Base-by-base conservation (phyloP, 2,329 filamentous ascomycete species). In the Neodidymelliopsis sp. region DNA sequence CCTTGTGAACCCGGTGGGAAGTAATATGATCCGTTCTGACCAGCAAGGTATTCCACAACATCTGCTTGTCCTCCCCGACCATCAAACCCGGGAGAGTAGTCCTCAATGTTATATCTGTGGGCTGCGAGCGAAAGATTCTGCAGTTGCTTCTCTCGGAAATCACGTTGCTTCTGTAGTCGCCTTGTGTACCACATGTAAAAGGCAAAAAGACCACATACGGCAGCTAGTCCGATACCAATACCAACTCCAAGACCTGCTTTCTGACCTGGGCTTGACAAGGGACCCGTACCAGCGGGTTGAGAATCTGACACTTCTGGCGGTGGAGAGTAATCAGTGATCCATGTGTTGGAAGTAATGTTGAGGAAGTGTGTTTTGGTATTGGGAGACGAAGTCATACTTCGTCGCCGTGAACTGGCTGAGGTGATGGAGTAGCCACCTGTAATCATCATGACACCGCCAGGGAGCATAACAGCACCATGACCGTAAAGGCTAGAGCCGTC, bases 401-500 rank as follows among this genome's bases (percentile, higher is more conserved):
- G 64, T 18, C 65, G 56, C 29, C 64, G 67, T 1, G 74, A 71
- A 1, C 60, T 57, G 3, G 67, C 60, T 16, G 70, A 53, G 2
- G 77, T 60, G 37, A 85, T 85, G 0, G 68, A 67, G 59, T 83
- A 84, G 1, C 84, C 84, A 5, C 84, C 84, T 10, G 76, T 74
- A 15, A 87, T 70, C 79, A 86, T 82, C 79, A 87, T 81, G 5
- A 86, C 74, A 34, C 76, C 79, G 4, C 83, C 84, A 5, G 82
- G 80, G 12, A 87, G 79, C 80, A 87, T 83, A 4, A 76, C 74
- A 9, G 82, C 83, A 6, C 80, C 84, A 61, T 87, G 84, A 2
- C 84, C 84, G 62, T 83, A 87, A 3, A 86, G 71, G 1, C 83
- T 83, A 6, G 72, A 70, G 7, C 74, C 76, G 23, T 67, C 55